phyloP scores from a whole-genome alignment of 2,329 filamentous ascomycete genomes.

The Geoglossum cookeanum region DNA sequence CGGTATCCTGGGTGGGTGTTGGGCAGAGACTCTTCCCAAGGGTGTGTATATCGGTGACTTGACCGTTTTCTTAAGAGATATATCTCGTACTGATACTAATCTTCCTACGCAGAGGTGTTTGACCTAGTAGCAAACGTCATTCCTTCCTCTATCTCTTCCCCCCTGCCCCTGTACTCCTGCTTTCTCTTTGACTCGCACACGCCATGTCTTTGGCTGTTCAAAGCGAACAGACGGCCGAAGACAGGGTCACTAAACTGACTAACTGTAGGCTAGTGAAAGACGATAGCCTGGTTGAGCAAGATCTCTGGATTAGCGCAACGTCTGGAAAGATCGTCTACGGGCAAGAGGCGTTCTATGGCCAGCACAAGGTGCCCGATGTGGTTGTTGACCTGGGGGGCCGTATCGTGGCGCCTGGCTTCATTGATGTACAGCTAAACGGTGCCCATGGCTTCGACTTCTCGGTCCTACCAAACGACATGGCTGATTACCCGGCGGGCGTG shows the following conservation, averaged over 20 bases:
- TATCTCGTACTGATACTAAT: neutral
- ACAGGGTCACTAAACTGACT: slow-evolving; percentile 63
- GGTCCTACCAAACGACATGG: slow-evolving; percentile 45
- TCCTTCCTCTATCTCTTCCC: neutral
- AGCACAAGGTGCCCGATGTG: slow-evolving; percentile 40
- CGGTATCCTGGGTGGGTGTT: too few relatives aligned
- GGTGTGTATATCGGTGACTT: too few relatives aligned
- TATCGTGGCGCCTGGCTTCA: slow-evolving; percentile 69
- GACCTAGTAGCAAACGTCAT: too few relatives aligned
- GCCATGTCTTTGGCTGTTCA: slow-evolving; percentile 31
- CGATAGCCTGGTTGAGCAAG: slow-evolving; percentile 48
- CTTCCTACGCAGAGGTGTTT: neutral
- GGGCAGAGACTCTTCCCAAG: neutral
- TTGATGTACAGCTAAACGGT: slow-evolving; percentile 83
- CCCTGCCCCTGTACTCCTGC: neutral
- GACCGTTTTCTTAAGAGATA: neutral
- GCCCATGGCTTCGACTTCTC: slow-evolving; percentile 90
- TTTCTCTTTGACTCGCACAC: neutral
- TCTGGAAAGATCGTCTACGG: slow-evolving; percentile 67
- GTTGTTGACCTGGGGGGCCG: slow-evolving; percentile 65
- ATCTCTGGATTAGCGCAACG: slow-evolving; percentile 72
- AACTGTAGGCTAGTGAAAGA: slow-evolving; percentile 64
- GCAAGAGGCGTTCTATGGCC: slow-evolving; percentile 35
- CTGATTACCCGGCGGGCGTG: slow-evolving; percentile 54
- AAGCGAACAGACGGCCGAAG: slow-evolving; percentile 13